A percentile compares a stretch with the other conserved stretches of the same genome.
These are phyloP conservation scores for Fusarium sp. DNA, from an alignment of 2,329 filamentous ascomycete species.

Conservation along the genomic window DNA sequence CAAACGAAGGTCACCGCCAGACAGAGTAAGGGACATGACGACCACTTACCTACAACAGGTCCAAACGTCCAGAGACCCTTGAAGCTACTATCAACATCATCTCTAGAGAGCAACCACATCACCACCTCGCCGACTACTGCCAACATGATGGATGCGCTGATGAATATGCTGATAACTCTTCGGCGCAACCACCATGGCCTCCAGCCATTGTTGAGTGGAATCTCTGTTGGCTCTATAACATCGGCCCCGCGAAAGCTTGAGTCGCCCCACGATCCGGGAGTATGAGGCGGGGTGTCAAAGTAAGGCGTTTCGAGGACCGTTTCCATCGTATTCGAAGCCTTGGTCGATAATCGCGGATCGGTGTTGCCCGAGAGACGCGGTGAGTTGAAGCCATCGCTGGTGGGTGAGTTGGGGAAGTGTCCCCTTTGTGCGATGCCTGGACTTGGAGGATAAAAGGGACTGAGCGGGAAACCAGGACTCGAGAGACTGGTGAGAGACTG, in stretches of 20 bases:
- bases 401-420: slow-evolving; percentile 36
- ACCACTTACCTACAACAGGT: slow-evolving; percentile 49
- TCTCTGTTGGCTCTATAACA: slow-evolving; percentile 37
- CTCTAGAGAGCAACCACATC: slow-evolving; percentile 43
- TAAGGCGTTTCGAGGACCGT: slow-evolving; percentile 46
- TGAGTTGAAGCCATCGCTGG: slow-evolving; percentile 42
- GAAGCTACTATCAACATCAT: slow-evolving; percentile 32
- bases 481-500: slow-evolving; percentile 31
- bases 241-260: slow-evolving; percentile 26
- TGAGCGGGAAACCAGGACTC: slow-evolving; percentile 41
- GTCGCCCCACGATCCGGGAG: slow-evolving; percentile 30
- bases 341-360: slow-evolving; percentile 19
- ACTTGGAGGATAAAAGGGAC: slow-evolving; percentile 39
- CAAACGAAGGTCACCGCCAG: slow-evolving; percentile 1
- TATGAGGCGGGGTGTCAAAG: slow-evolving; percentile 43
- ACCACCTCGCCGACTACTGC: slow-evolving; percentile 47
- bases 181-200: slow-evolving; percentile 47
- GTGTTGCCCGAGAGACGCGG: slow-evolving; percentile 22
- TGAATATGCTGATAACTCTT: slow-evolving; percentile 41
- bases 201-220: slow-evolving; percentile 46
- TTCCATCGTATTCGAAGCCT: slow-evolving; percentile 37
- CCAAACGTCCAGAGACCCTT: slow-evolving; percentile 50
- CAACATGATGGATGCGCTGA: slow-evolving; percentile 38
- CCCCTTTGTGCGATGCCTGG: slow-evolving; percentile 31
- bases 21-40: slow-evolving; percentile 23